These are phyloP conservation scores for Knoxdaviesia proteae DNA, from an alignment of 2,329 filamentous ascomycete genomes.

Conservation along the genomic window DNA sequence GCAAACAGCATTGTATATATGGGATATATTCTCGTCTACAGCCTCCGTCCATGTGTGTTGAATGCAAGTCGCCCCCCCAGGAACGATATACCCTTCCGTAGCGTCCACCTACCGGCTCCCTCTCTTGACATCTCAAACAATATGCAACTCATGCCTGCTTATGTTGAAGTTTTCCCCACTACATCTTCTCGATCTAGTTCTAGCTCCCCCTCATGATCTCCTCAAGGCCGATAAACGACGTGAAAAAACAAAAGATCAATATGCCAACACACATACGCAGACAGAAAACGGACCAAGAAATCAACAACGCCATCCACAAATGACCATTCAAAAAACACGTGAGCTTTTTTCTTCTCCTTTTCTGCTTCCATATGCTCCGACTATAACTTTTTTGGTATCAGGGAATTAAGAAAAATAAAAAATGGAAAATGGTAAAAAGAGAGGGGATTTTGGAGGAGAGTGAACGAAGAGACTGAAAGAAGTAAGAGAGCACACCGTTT, in stretches of 20 bases:
- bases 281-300: background rate
- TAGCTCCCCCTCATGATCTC: too few relatives aligned
- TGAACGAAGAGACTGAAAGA: background rate
- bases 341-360: background rate
- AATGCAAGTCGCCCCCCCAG: too few relatives aligned
- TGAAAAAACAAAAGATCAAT: background rate
- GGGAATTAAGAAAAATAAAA: background rate
- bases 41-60: too few relatives aligned
- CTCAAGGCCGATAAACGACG: background rate
- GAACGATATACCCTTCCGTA: too few relatives aligned
- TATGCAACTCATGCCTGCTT: too few relatives aligned
- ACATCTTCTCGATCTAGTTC: too few relatives aligned
- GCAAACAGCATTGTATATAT: too few relatives aligned
- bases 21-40: too few relatives aligned
- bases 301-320: background rate
- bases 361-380: slow-evolving; percentile 4
- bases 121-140: too few relatives aligned
- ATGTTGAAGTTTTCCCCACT: too few relatives aligned
- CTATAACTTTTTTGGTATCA: too few relatives aligned
- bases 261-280: background rate
- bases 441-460: slow-evolving; percentile 1
- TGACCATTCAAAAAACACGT: background rate
- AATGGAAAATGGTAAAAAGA: background rate
- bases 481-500: background rate
- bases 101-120: too few relatives aligned